Evolutionary conservation across 345 rosid genomes (phyloP).

Genomic region (Lepidium didymum): DNA sequence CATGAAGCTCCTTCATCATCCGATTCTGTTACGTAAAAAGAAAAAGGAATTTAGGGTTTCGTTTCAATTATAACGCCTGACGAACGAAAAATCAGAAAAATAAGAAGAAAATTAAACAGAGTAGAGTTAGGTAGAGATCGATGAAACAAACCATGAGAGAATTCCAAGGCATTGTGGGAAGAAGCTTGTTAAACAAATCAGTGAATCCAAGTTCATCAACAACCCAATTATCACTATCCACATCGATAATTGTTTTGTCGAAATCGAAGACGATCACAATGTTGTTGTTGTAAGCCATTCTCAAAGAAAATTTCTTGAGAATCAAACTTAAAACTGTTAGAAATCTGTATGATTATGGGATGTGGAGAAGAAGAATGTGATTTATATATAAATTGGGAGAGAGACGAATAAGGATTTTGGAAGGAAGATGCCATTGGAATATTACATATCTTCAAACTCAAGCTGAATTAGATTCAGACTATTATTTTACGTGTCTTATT

Average conservation of each 20-base stretch:
- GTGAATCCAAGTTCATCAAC: slow-evolving; percentile 61
- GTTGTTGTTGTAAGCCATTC: slow-evolving; percentile 12
- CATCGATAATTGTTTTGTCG: slow-evolving; percentile 70
- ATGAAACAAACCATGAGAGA: slow-evolving; percentile 51
- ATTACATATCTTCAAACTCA: slow-evolving; percentile 8
- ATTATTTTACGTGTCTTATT: neutral
- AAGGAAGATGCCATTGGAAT: slow-evolving; percentile 30
- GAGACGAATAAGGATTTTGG: neutral
- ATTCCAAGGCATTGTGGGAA: slow-evolving; percentile 80
- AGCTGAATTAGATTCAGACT: neutral
- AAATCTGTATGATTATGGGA: neutral
- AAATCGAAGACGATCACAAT: slow-evolving; percentile 57
- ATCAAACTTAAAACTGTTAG: neutral
- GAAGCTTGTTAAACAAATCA: slow-evolving; percentile 57
- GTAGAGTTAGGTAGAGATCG: neutral
- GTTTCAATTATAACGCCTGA: neutral
- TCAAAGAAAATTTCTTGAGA: neutral
- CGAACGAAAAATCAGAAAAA: neutral
- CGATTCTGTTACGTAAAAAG: slow-evolving; percentile 37
- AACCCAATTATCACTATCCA: slow-evolving; percentile 73
- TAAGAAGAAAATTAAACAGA: neutral
- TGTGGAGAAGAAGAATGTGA: neutral
- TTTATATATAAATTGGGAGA: slow-evolving; percentile 3
- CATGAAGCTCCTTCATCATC: slow-evolving; percentile 73
- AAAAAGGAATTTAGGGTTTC: neutral